Evolutionary conservation across 208 protist species (phyloP), one percentile per base, ranked within the genome.

Genomic region (Leptomonas pyrrhocoris): DNA sequence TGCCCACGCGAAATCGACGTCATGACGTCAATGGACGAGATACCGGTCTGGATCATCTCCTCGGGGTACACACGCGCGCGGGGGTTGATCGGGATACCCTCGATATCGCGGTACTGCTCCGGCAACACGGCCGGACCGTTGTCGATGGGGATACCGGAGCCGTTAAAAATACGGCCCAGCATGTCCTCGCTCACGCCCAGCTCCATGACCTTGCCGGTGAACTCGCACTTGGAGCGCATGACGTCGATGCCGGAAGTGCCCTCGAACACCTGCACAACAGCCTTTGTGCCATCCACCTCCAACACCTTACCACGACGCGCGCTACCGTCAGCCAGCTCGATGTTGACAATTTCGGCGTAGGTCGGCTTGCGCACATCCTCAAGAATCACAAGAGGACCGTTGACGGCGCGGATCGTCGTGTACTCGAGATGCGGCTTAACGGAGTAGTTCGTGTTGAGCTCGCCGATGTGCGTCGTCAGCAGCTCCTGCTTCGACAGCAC

Each of bases 1-100:
- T 99, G 99, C 12, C 99, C 99, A 82, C 99, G 94, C 49, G 99
- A 99, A 78, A 99, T 99, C 48, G 95, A 99, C 70, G 98, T 99
- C 99, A 99, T 99, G 45, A 98, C 94, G 81, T 99, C 99, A 68
- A 99, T 99, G 66, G 98, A 97, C 27, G 97, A 99, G 74, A 99
- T 99, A 84, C 99, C 99, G 12, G 99, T 99, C 91, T 99, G 98
- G 75, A 99, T 99, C 99, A 99, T 99, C 85, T 99, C 98, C 93
- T 99, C 89, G 28, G 99, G 99, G 92, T 99, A 99, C 49, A 98
- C 97, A 68, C 99, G 94, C 9, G 88, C 84, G 43, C 88, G 98
- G 9, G 99, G 99, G 94, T 99, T 99, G 85, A 99, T 99, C 36
- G 99, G 98, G 79, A 99, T 96, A 73, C 98, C 99, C 74, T 99